These are phyloP conservation scores for Sarcodon sp. DNA, from an alignment of 768 basidiomycete genomes.

Conservation along the genomic window DNA sequence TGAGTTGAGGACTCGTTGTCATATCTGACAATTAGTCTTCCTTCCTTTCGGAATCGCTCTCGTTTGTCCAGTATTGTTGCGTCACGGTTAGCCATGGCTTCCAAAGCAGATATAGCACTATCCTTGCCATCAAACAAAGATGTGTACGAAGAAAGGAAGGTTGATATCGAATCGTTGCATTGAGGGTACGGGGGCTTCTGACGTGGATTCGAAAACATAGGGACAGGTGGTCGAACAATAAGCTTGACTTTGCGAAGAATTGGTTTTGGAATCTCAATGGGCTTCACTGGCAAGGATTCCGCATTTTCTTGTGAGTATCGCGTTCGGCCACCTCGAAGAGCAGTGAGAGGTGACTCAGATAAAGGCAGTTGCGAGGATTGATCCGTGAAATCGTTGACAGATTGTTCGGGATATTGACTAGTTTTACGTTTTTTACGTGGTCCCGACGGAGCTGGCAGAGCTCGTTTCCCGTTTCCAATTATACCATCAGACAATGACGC, in stretches of 20 bases:
- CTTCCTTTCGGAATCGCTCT: conserved; percentile 29
- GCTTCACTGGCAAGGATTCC: not conserved
- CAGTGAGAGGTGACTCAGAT: not conserved
- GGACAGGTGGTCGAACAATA: conserved; percentile 53
- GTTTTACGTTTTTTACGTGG: not conserved
- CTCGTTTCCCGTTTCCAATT: not conserved
- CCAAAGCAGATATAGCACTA: conserved; percentile 24
- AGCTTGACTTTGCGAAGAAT: conserved; percentile 53
- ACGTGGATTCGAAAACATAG: conserved; percentile 45
- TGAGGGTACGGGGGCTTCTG: conserved; percentile 48
- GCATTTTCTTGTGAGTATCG: not conserved
- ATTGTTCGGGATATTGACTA: not conserved
- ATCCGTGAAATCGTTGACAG: conserved; percentile 3
- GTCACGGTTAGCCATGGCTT: conserved; percentile 26
- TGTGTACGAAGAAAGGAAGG: conserved; percentile 52
- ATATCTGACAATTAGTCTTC: conserved; percentile 28
- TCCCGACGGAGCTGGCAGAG: not conserved
- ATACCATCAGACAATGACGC: not conserved
- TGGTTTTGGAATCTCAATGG: conserved; percentile 11
- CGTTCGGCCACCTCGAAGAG: not conserved
- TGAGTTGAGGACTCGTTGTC: conserved; percentile 15
- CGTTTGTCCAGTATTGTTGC: conserved; percentile 30
- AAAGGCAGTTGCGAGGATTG: not conserved
- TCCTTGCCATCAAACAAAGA: conserved; percentile 34
- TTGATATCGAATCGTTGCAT: conserved; percentile 38